Percentiles rank a stretch among this genome's conserved stretches.
Evolutionary conservation across 164 flowering plant species (phyloP).

Genomic region (Stephania japonica): DNA sequence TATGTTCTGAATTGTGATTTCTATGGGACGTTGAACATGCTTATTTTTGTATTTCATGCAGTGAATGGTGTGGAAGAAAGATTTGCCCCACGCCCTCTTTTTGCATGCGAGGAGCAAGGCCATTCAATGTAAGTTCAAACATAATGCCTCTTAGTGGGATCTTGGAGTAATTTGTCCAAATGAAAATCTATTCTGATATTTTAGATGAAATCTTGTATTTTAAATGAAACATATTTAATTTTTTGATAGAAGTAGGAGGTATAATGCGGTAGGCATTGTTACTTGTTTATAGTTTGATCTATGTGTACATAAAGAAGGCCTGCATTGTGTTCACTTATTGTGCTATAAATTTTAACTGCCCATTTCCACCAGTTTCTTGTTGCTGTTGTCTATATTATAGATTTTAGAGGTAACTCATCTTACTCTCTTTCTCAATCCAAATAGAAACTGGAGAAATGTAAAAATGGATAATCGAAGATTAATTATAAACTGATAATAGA

Average conservation of each 20-base stretch:
- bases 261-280: background rate
- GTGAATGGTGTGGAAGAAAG: background rate
- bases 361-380: background rate
- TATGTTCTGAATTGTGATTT: background rate
- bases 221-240: background rate
- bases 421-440: background rate
- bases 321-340: background rate
- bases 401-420: background rate
- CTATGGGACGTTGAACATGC: background rate
- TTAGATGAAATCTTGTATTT: too few relatives aligned
- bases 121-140: background rate
- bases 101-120: background rate
- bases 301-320: background rate
- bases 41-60: background rate
- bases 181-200: background rate
- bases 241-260: background rate
- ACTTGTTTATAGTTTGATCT: background rate
- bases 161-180: background rate
- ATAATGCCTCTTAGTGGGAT: background rate
- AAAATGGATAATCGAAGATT: too few relatives aligned
- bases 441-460: background rate
- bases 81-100: background rate
- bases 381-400: background rate
- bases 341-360: background rate
- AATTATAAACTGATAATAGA: too few relatives aligned